phyloP scores from a whole-genome alignment of 768 basidiomycete genomes.

The Tulasnella sp. region DNA sequence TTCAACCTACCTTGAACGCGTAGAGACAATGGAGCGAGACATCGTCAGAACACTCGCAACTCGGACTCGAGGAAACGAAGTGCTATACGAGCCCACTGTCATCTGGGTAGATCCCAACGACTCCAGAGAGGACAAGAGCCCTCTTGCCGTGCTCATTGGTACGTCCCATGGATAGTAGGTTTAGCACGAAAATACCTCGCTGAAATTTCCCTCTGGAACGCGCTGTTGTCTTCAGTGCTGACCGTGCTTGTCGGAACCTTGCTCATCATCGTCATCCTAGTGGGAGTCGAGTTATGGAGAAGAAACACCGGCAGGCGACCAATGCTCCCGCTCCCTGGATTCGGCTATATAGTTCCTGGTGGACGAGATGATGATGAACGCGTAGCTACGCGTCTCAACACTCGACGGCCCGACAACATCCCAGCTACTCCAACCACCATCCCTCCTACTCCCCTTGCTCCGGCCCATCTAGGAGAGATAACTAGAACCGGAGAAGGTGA shows the following conservation, averaged over 20 bases:
- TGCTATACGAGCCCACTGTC: neutral
- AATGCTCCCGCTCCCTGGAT: neutral
- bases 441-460: neutral
- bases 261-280: neutral
- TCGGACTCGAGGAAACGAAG: neutral
- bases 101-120: neutral
- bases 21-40: neutral
- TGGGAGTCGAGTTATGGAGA: neutral
- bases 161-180: neutral
- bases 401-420: neutral
- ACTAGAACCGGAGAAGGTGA: neutral
- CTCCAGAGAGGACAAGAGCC: neutral
- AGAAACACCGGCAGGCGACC: neutral
- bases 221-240: neutral
- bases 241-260: neutral
- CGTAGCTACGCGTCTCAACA: neutral
- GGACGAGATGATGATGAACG: neutral
- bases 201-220: neutral
- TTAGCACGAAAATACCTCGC: neutral
- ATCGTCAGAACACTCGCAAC: neutral
- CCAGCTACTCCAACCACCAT: neutral
- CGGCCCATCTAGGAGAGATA: neutral
- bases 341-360: neutral
- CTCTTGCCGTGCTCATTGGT: neutral
- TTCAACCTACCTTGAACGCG: neutral